A percentile compares a stretch with the other conserved stretches of the same genome.
phyloP scores from a whole-genome alignment of 2,329 filamentous ascomycete genomes.

The Colletotrichum musicola region DNA sequence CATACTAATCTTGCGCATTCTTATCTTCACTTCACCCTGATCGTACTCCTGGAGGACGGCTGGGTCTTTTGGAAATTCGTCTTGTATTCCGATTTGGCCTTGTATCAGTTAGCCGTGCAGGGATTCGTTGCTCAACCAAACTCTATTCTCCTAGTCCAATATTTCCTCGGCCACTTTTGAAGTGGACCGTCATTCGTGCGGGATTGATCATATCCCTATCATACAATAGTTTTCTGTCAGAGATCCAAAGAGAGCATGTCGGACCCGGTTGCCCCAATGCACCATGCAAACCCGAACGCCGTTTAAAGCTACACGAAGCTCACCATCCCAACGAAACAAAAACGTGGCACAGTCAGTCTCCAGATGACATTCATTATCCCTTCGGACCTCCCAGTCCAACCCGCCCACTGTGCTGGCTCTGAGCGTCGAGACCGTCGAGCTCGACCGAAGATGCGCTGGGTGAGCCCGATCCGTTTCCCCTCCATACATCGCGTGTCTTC shows the following conservation, averaged over 20 bases:
- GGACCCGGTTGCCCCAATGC: too few relatives aligned
- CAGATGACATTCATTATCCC: background rate
- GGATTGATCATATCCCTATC: too few relatives aligned
- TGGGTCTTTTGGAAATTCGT: background rate
- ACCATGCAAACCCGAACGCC: too few relatives aligned
- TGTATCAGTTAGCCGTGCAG: too few relatives aligned
- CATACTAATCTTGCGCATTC: conserved; percentile 18
- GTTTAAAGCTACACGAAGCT: too few relatives aligned
- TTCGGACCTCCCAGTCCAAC: conserved; percentile 33
- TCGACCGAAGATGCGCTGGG: conserved; percentile 43
- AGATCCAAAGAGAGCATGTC: too few relatives aligned
- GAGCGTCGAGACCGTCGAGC: conserved; percentile 41
- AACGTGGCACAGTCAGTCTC: background rate
- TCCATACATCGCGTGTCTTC: conserved; percentile 32
- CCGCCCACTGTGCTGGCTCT: conserved; percentile 41
- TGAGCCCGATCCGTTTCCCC: conserved; percentile 42
- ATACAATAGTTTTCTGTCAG: too few relatives aligned
- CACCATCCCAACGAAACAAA: background rate
- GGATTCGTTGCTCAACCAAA: too few relatives aligned
- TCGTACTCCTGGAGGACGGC: background rate
- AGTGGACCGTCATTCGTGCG: too few relatives aligned
- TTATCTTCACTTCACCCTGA: background rate
- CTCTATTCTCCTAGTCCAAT: too few relatives aligned
- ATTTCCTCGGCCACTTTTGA: too few relatives aligned
- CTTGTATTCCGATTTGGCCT: too few relatives aligned